Percentiles rank a stretch among this genome's conserved stretches.
phyloP scores from a whole-genome alignment of 176 grass and related monocot genomes.

The Poa annua region DNA sequence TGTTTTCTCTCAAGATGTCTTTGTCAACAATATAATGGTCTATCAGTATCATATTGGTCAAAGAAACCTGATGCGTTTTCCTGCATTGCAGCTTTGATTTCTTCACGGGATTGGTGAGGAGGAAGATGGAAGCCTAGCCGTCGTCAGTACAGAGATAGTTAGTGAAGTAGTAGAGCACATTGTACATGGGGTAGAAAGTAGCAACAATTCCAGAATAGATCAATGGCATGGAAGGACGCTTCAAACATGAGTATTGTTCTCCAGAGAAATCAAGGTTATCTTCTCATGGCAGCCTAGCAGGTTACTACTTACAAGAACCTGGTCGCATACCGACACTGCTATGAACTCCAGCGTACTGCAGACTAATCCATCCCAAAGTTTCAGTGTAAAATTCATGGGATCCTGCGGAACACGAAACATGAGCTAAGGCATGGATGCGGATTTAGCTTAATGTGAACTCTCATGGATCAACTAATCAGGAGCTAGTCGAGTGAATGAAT shows the following conservation, averaged over 20 bases:
- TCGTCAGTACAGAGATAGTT: not conserved
- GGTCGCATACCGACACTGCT: not conserved
- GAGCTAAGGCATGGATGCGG: no score
- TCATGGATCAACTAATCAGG: not conserved
- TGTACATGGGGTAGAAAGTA: not conserved
- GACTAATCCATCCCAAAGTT: not conserved
- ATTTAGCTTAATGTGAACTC: not conserved
- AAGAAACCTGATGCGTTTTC: constrained; percentile 30
- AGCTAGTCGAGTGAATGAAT: not conserved
- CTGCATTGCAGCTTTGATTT: constrained; percentile 86
- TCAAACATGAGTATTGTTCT: not conserved
- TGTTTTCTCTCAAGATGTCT: not conserved
- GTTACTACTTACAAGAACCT: not conserved
- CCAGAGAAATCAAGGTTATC: not conserved
- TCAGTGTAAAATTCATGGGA: not conserved
- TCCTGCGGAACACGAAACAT: not conserved
- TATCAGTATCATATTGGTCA: not conserved
- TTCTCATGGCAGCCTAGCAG: not conserved
- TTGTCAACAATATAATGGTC: not conserved
- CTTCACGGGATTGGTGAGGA: constrained; percentile 89
- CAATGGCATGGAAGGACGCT: not conserved
- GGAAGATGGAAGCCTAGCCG: constrained; percentile 59
- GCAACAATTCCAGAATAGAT: not conserved
- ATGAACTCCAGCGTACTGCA: not conserved
- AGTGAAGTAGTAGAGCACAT: not conserved